A percentile compares a stretch with the other conserved stretches of the same genome.
These are phyloP conservation scores for Sicyos baderoa DNA, from an alignment of 306 rosid species.

Conservation along the genomic window DNA sequence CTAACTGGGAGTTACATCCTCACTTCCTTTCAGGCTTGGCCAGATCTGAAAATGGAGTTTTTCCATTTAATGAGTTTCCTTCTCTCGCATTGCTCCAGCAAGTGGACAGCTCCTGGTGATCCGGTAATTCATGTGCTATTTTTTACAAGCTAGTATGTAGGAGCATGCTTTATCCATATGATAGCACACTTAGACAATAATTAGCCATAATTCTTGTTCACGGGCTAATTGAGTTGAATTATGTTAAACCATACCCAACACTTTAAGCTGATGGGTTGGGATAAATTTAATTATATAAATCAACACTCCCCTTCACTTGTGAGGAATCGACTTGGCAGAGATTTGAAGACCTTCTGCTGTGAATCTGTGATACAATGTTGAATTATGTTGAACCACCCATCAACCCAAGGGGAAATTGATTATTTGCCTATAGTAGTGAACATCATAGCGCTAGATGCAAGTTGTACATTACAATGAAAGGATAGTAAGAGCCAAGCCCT, in stretches of 20 bases:
- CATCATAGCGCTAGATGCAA: background rate
- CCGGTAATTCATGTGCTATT: conserved; percentile 40
- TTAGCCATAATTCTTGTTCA: background rate
- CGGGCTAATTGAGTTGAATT: too few relatives aligned
- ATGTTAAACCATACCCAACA: too few relatives aligned
- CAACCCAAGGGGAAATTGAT: too few relatives aligned
- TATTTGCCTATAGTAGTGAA: too few relatives aligned
- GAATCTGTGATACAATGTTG: too few relatives aligned
- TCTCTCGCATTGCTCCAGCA: conserved; percentile 81
- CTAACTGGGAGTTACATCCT: conserved; percentile 17
- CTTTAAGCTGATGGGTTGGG: too few relatives aligned
- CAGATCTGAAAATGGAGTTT: conserved; percentile 94
- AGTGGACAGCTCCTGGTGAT: conserved; percentile 79
- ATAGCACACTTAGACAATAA: background rate
- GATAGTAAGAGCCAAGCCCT: background rate
- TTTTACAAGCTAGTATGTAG: background rate
- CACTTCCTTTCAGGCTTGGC: conserved; percentile 60
- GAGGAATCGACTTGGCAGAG: too few relatives aligned
- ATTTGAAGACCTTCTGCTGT: too few relatives aligned
- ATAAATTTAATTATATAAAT: too few relatives aligned
- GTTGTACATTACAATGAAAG: conserved; percentile 5
- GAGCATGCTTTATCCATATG: background rate
- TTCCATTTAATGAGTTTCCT: conserved; percentile 93
- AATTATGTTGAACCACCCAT: too few relatives aligned
- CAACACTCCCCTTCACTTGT: too few relatives aligned